A percentile compares a stretch with the other conserved stretches of the same genome.
Evolutionary conservation across 148 eudicot genomes (phyloP).

Genomic region (Polygonum maritimum): DNA sequence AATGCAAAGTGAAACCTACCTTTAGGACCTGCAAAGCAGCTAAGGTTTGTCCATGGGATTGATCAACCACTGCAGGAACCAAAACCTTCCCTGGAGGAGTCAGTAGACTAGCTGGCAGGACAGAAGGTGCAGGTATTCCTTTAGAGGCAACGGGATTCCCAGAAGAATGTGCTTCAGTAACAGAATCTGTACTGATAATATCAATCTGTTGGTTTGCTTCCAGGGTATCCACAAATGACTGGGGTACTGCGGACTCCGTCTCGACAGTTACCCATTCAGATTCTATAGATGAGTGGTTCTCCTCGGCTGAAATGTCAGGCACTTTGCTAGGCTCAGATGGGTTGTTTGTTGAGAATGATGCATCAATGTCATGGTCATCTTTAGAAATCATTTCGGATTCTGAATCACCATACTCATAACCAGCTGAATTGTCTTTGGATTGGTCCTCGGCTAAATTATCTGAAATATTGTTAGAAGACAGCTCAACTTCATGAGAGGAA

Average conservation of each 20-base stretch:
- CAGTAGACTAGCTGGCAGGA: slow-evolving; percentile 68
- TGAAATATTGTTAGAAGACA: slow-evolving; percentile 17
- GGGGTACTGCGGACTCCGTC: slow-evolving; percentile 22
- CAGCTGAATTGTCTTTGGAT: slow-evolving; percentile 17
- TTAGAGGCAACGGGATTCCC: slow-evolving; percentile 34
- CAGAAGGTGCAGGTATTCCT: slow-evolving; percentile 90
- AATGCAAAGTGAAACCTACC: slow-evolving; percentile 29
- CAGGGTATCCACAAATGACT: slow-evolving; percentile 28
- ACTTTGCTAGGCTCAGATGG: slow-evolving; percentile 19
- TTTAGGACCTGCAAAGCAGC: slow-evolving; percentile 89
- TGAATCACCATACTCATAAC: slow-evolving; percentile 22
- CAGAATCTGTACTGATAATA: slow-evolving; percentile 22
- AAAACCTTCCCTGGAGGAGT: slow-evolving; percentile 71
- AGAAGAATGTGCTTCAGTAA: slow-evolving; percentile 29
- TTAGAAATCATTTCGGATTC: slow-evolving; percentile 22
- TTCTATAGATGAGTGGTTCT: slow-evolving; percentile 20
- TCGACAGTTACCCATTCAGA: slow-evolving; percentile 21
- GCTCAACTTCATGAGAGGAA: slow-evolving; percentile 16
- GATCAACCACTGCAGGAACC: slow-evolving; percentile 85
- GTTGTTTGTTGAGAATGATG: slow-evolving; percentile 19
- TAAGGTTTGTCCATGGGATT: slow-evolving; percentile 80
- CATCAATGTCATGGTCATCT: slow-evolving; percentile 15
- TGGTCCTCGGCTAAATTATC: slow-evolving; percentile 18
- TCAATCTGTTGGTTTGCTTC: slow-evolving; percentile 20
- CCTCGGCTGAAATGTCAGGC: slow-evolving; percentile 22